Evolutionary conservation across 805 yeast species (phyloP), one percentile per base, ranked within the genome.

Genomic region (Lipomyces oligophaga): DNA sequence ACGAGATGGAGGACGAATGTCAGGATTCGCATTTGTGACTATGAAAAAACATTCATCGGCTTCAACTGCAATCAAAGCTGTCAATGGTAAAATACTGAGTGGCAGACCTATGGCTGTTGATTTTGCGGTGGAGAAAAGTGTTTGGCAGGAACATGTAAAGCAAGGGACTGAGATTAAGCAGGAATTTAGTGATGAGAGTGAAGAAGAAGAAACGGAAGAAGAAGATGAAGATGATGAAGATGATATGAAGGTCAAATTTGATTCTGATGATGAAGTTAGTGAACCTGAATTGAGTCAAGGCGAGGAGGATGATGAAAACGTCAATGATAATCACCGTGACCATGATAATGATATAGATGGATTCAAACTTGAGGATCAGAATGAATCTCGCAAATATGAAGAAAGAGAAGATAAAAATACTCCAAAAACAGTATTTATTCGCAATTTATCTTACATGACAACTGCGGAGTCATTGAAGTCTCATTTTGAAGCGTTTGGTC

Each of bases 361-460:
- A 18, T n/a, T n/a, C n/a, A n/a, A n/a, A n/a, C n/a, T n/a, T n/a
- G 58, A 49, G 35, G 58, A 52, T 3, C 38, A 26, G 3, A 39
- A 36, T 13, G 33, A 34, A 21, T 26, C 24, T 10, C 8, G 15
- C n/a, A 44, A 38, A 25, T 34, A 45, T 30, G 52, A 46, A n/a
- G 21, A 22, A 7, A 41, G 10, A 10, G 33, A 20, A 7, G 46
- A 45, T 28, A 34, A 34, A n/a, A 46, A 43, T 24, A 47, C 52
- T 13, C 71, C 76, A 4, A 83, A 61, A 54, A 81, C 95, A 4
- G 67, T 93, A 20, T 93, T 93, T 63, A 85, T 93, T 8, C 79
- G 98, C 62, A 93, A 93, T 61, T 79, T 93, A 28, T 97, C 98
- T 1, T 93, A 90, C 62, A 96, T 87, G 66, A 94, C 96, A 3